Evolutionary conservation across 2,329 filamentous ascomycete genomes (phyloP).

Genomic region (Exophiala sideris): DNA sequence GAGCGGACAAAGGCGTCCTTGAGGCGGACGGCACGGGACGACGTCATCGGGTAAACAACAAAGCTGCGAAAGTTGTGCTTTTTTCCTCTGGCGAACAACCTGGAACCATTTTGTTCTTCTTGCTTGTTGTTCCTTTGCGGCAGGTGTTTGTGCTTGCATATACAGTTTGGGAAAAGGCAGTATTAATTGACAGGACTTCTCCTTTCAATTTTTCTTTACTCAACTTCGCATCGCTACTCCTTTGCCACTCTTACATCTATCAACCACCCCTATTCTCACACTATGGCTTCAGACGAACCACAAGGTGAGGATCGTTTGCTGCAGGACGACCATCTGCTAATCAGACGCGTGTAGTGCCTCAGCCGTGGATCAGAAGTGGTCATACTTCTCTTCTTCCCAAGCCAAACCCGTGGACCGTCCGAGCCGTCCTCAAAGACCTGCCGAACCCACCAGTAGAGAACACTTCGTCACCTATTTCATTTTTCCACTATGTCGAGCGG

Average conservation of each 20-base stretch:
- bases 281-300: slow-evolving; percentile 9
- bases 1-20: no score
- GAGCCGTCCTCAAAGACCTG: slow-evolving; percentile 62
- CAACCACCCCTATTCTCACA: neutral
- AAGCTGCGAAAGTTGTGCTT: neutral
- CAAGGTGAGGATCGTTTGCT: slow-evolving; percentile 3
- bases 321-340: neutral
- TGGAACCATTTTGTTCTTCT: neutral
- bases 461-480: slow-evolving; percentile 73
- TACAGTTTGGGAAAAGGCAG: neutral
- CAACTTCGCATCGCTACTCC: neutral
- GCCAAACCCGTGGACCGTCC: slow-evolving; percentile 30
- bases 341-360: neutral
- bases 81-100: neutral
- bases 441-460: slow-evolving; percentile 58
- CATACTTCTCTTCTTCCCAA: slow-evolving; percentile 27
- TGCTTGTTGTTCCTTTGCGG: slow-evolving; percentile 2
- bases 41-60: slow-evolving; percentile 15
- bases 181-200: neutral
- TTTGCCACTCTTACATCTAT: neutral
- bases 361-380: slow-evolving; percentile 6
- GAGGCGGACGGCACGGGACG: slow-evolving; percentile 1
- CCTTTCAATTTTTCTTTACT: neutral
- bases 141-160: slow-evolving; percentile 3
- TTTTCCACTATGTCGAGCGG: slow-evolving; percentile 90